phyloP scores from a whole-genome alignment of 2,329 filamentous ascomycete genomes.

The Cadophora gregata region DNA sequence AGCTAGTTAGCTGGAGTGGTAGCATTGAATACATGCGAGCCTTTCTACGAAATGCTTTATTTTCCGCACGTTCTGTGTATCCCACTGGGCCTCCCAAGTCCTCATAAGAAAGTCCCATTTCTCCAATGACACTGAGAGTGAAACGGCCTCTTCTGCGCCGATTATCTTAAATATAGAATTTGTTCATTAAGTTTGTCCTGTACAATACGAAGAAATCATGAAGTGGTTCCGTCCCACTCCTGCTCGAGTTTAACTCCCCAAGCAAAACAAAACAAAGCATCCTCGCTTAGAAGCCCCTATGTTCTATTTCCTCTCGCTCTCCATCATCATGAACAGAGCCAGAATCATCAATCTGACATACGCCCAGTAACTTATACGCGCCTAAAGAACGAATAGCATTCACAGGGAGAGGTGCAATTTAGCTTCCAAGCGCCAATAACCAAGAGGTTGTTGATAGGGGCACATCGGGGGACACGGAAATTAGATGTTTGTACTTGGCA shows the following conservation, averaged over 20 bases:
- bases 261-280: conserved; percentile 4
- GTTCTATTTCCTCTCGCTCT: neutral
- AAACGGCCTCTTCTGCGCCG: no score
- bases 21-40: conserved; percentile 16
- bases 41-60: neutral
- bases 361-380: neutral
- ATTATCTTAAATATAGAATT: no score
- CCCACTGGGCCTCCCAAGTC: no score
- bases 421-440: neutral
- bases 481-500: conserved; percentile 2
- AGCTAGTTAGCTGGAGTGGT: conserved; percentile 16
- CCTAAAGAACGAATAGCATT: neutral
- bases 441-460: conserved; percentile 5
- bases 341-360: neutral
- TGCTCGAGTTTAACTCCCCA: neutral
- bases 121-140: no score
- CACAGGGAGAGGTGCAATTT: neutral
- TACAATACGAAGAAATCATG: neutral
- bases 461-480: neutral
- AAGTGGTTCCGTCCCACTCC: neutral
- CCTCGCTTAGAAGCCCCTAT: conserved; percentile 5
- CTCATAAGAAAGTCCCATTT: no score
- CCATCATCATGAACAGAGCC: neutral
- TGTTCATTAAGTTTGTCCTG: neutral
- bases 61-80: no score